Percentiles rank a stretch among this genome's conserved stretches.
phyloP scores from a whole-genome alignment of 2,329 filamentous ascomycete genomes.

The Microsporum audouinii region DNA sequence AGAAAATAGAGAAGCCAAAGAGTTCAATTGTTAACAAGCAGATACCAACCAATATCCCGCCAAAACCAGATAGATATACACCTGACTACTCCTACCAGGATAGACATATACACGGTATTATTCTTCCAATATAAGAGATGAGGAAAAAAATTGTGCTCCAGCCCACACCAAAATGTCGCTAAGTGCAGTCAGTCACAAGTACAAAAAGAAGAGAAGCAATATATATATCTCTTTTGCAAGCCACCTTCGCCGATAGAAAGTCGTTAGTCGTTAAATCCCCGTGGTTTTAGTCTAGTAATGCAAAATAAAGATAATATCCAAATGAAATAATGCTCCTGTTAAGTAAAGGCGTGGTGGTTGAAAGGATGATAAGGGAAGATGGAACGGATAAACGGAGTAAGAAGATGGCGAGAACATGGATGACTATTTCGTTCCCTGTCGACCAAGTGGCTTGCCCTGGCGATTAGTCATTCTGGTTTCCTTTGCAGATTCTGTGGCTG shows the following conservation, averaged over 20 bases:
- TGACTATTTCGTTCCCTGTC: constrained; percentile 35
- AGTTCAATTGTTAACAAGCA: background rate
- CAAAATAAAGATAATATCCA: constrained; percentile 1
- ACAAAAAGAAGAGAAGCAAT: background rate
- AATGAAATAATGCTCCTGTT: constrained; percentile 3
- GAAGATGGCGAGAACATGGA: background rate
- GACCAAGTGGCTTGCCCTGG: constrained; percentile 39
- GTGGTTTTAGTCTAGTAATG: constrained; percentile 1
- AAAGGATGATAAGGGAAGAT: background rate
- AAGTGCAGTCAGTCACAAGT: constrained; percentile 1
- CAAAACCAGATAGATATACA: background rate
- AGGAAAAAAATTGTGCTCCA: background rate
- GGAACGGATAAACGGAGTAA: background rate
- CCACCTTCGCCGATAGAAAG: background rate
- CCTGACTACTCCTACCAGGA: constrained; percentile 1
- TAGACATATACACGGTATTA: background rate
- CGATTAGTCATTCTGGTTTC: constrained; percentile 34
- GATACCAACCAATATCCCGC: background rate
- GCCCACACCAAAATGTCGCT: background rate
- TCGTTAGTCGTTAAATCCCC: constrained; percentile 1
- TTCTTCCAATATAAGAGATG: background rate
- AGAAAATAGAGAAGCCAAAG: background rate
- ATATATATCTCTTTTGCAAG: constrained; percentile 3
- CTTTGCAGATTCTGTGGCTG: constrained; percentile 25
- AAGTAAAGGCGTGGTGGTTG: background rate